Base-by-base conservation (phyloP, 2,329 filamentous ascomycete genomes). In the Pyrenophora teres region DNA sequence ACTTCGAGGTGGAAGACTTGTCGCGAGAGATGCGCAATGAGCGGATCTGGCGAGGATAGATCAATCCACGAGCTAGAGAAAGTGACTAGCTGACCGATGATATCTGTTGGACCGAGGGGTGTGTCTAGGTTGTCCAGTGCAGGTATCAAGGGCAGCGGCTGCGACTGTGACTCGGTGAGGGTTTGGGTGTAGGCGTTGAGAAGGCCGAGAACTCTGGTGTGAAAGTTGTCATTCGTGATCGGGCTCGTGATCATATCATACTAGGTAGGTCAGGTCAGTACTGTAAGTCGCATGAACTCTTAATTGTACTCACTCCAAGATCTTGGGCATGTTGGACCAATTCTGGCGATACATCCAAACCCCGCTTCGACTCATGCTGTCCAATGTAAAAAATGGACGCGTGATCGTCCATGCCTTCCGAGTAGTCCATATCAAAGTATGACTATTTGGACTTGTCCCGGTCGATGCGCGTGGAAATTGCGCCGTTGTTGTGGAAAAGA, bases 41-140 rank as follows among this genome's bases (percentile, higher is more conserved):
- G 75, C 6, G 92, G 89, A 71, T 97, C 88, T 1, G 86, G 77
- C 2, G 92, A 96, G 64, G 87, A 88, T 10, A 97, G 78, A 69
- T 97, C 92, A 60, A 96, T 93, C 93, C 93, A 97, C 5, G 90
- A 84, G 72, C 92, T 96, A n/a, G 86, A 85, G 51, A 88, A 87
- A 12, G 86, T 90, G 41, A 95, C 82, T 52, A 94, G 80, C 45
- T 92, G 89, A 57, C 86, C 85, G 54, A 92, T 84, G 56, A 82
- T 82, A 12, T 84, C 81, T 50, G 82, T 83, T 4, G 89, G 89
- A 41, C 85, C 85, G 47, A 94, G 77, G 16, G 82, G 84, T 0
- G 91, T 92, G 69, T 97, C 92, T 55, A 89, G 83, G 9, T 91
- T 87, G 0, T 87, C 89, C 59, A 99, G 77, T 36, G 92, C 86